Conservation (phyloP, 225 moss, liverwort and hornwort genomes). For the Neckera pumila region DNA sequence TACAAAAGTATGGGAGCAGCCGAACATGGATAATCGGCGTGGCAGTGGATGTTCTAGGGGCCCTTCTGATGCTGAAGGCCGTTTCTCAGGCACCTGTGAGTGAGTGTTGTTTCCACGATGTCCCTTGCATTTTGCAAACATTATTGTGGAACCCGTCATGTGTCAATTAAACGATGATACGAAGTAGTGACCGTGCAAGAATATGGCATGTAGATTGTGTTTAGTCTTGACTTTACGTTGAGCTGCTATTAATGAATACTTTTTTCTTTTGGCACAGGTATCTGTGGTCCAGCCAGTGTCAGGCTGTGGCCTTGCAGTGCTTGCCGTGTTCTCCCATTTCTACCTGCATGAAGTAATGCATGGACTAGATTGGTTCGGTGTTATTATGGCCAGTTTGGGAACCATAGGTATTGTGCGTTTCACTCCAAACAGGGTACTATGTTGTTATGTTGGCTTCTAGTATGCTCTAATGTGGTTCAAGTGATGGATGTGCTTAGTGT, state of each 20-base stretch:
- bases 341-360: constrained; percentile 97
- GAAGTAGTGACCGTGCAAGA: background rate
- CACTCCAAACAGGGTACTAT: background rate
- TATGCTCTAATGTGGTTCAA: background rate
- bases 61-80: constrained; percentile 89
- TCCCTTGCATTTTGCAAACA: background rate
- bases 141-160: background rate
- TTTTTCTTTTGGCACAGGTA: constrained; percentile 39
- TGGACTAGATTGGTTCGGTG: constrained; percentile 87
- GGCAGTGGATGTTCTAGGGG: constrained; percentile 70
- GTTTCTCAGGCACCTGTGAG: constrained; percentile 99
- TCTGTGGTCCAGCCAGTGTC: constrained; percentile 95
- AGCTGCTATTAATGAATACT: background rate
- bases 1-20: constrained; percentile 67
- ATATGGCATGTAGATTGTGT: background rate
- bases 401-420: constrained; percentile 55
- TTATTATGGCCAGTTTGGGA: constrained; percentile 76
- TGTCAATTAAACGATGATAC: background rate
- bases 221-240: background rate
- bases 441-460: background rate
- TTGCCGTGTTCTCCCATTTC: constrained; percentile 93
- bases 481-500: background rate
- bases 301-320: constrained; percentile 91
- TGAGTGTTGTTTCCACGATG: constrained; percentile 28
- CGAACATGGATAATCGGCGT: constrained; percentile 87